phyloP scores from a whole-genome alignment of 2,329 filamentous ascomycete species.

The Geosmithia putterillii region DNA sequence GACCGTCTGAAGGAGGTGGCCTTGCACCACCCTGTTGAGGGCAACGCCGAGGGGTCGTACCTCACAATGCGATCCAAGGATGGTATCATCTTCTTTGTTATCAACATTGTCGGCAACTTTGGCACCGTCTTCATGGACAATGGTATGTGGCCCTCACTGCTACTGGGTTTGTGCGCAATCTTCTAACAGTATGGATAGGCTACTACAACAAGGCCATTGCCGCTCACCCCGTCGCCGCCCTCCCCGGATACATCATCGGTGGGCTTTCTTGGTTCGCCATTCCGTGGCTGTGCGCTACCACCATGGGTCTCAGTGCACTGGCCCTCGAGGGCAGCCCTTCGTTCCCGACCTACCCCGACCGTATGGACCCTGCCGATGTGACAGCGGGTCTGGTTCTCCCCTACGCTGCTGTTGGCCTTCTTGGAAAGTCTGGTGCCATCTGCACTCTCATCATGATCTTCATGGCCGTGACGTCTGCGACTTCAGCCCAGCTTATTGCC shows the following conservation, averaged over 20 bases:
- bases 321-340: conserved; percentile 62
- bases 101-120: conserved; percentile 71
- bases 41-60: conserved; percentile 57
- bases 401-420: conserved; percentile 70
- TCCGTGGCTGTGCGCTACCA: conserved; percentile 79
- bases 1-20: conserved; percentile 59
- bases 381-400: conserved; percentile 75
- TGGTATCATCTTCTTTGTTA: conserved; percentile 71
- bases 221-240: conserved; percentile 69
- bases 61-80: conserved; percentile 50
- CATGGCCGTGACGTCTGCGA: conserved; percentile 80
- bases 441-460: conserved; percentile 73
- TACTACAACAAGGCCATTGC: conserved; percentile 95
- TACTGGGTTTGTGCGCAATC: neutral
- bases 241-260: conserved; percentile 80
- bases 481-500: conserved; percentile 73
- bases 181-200: conserved; percentile 20
- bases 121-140: conserved; percentile 79
- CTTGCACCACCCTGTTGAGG: conserved; percentile 55
- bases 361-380: conserved; percentile 64
- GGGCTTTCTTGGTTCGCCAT: conserved; percentile 89
- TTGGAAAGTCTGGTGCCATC: conserved; percentile 70
- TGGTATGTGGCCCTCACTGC: conserved; percentile 1
- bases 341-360: conserved; percentile 61
- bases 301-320: conserved; percentile 72